Percentiles rank a stretch among this genome's conserved stretches.
phyloP scores from a whole-genome alignment of 257 asterid species.

The Plantago elongata region DNA sequence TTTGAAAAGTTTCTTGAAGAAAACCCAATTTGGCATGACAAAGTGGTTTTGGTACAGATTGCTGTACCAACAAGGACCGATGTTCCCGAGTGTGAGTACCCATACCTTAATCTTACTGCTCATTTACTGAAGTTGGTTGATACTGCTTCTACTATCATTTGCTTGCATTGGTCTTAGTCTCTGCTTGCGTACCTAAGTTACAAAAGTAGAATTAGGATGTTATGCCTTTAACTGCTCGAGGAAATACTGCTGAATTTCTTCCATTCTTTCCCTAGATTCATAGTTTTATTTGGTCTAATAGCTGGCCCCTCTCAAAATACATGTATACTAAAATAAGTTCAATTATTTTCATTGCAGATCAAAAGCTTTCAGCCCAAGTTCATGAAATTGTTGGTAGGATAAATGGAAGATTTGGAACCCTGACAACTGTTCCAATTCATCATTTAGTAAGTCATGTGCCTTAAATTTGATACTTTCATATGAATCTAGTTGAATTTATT shows the following conservation, averaged over 20 bases:
- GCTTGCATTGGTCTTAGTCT: slow-evolving; percentile 2
- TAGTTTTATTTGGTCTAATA: neutral
- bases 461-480: neutral
- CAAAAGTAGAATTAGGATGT: neutral
- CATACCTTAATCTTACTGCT: slow-evolving; percentile 22
- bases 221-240: neutral
- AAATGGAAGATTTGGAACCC: slow-evolving; percentile 87
- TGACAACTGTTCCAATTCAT: slow-evolving; percentile 82
- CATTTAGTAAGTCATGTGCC: slow-evolving; percentile 63
- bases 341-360: slow-evolving; percentile 47
- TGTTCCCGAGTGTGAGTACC: slow-evolving; percentile 89
- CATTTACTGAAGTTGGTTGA: slow-evolving; percentile 16
- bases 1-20: slow-evolving; percentile 95
- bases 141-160: no score
- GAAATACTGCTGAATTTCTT: neutral
- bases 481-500: slow-evolving; percentile 1
- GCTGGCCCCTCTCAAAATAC: no score
- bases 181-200: slow-evolving; percentile 1
- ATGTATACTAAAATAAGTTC: neutral
- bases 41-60: slow-evolving; percentile 84
- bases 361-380: slow-evolving; percentile 82
- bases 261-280: neutral
- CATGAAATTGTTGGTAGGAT: slow-evolving; percentile 97
- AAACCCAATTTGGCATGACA: slow-evolving; percentile 83
- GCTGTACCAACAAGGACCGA: slow-evolving; percentile 97